Evolutionary conservation across 2,329 filamentous ascomycete species (phyloP), one percentile per base, ranked within the genome.

Genomic region (Tolypocladium guangdongense): DNA sequence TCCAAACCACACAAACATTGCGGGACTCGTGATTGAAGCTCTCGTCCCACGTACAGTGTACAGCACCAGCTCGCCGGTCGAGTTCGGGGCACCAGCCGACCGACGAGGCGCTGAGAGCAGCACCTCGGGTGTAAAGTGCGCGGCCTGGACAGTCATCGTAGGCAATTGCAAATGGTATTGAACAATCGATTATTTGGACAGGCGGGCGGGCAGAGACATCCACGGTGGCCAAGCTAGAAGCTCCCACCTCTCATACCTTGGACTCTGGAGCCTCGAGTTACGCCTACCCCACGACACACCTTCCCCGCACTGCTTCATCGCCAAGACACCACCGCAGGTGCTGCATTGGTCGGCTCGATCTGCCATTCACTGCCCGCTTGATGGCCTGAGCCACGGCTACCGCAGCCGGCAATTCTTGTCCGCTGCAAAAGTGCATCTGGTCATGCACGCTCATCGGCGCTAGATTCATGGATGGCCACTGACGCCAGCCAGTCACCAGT

Each of bases 71-170:
- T 79, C 81, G 45, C 85, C 86, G 51, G 79, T 74, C 38, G 75
- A 67, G 66, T 90, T 92, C n/a, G 88, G 87, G 1, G 82, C 68
- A 49, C 83, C 87, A 18, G 82, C 67, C 12, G 85, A 87, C 49
- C 88, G 82, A 54, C 88, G 82, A 35, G 88, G 87, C 18, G 87
- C 86, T 59, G 84, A 84, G 63, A 93, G 78, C 54, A 93, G 76
- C 59, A 88, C 85, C 74, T 89, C 81, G 5, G 87, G 86, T 11
- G 86, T 90, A 71, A 91, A 88, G 60, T 84, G 86, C 60, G 77
- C 75, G 11, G 84, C 84, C 59, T 78, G 77, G 64, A 88, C 78
- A 8, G 85, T 88, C 87, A 90, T 90, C 53, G 50, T 52, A 51
- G 41, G 54, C 41, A 47, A 35, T 50, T 30, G 3, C 27, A 12